phyloP scores from a whole-genome alignment of 768 basidiomycete genomes.

The Heimioporus sp. region DNA sequence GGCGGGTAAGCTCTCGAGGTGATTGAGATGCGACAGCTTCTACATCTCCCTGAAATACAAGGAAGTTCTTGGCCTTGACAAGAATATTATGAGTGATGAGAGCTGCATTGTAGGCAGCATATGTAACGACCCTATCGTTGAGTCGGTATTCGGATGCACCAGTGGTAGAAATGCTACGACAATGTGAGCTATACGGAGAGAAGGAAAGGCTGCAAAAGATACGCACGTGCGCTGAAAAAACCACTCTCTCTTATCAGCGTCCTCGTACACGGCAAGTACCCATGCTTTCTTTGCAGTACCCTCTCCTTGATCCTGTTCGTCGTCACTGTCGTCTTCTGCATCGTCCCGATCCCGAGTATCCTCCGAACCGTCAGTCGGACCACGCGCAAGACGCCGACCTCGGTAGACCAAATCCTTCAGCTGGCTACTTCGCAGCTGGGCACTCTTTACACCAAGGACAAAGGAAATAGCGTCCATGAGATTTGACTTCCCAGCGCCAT shows the following conservation, averaged over 20 bases:
- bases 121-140: conserved; percentile 78
- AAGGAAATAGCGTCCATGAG: conserved; percentile 99
- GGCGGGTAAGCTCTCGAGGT: conserved; percentile 80
- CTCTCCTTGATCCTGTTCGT: conserved; percentile 58
- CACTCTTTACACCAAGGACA: conserved; percentile 94
- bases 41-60: conserved; percentile 99
- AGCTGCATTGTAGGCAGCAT: conserved; percentile 84
- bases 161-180: conserved; percentile 73
- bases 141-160: conserved; percentile 92
- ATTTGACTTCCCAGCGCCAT: conserved; percentile 98
- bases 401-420: conserved; percentile 96
- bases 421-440: conserved; percentile 88
- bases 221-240: conserved; percentile 89
- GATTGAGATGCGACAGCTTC: conserved; percentile 97
- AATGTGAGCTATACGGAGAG: neutral
- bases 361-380: conserved; percentile 41
- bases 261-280: conserved; percentile 91
- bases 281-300: conserved; percentile 90
- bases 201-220: neutral
- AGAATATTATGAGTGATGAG: conserved; percentile 91
- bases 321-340: conserved; percentile 48
- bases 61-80: conserved; percentile 98
- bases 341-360: conserved; percentile 43
- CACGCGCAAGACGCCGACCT: conserved; percentile 66
- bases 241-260: conserved; percentile 79